These are phyloP conservation scores for Mrakia blollopis DNA, from an alignment of 768 basidiomycete species.

Conservation along the genomic window DNA sequence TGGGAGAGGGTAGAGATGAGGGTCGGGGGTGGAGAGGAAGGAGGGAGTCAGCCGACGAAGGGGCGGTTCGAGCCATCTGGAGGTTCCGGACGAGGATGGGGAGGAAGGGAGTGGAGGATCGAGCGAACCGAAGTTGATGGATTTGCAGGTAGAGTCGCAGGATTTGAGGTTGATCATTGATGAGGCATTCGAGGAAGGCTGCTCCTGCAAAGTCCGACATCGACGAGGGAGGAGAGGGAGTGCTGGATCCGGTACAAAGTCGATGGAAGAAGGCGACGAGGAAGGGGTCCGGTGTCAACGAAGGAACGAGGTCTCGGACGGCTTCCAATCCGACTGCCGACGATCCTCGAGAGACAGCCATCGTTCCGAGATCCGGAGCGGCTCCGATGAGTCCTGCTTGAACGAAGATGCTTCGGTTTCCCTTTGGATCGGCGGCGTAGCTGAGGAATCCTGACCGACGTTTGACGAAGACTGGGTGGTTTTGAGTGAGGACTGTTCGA, in stretches of 20 bases:
- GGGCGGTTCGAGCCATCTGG: not conserved
- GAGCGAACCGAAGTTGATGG: not conserved
- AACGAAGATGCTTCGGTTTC: constrained; percentile 84
- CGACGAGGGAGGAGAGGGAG: not conserved
- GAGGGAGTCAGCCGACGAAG: not conserved
- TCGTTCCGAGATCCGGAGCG: constrained; percentile 69
- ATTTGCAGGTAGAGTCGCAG: constrained; percentile 24
- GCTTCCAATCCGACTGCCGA: constrained; percentile 66
- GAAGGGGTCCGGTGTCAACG: constrained; percentile 73
- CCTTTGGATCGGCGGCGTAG: constrained; percentile 89
- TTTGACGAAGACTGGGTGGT: constrained; percentile 85
- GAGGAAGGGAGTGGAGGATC: not conserved
- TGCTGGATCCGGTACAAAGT: constrained; percentile 50
- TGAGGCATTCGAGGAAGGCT: constrained; percentile 22
- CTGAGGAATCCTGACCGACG: constrained; percentile 85
- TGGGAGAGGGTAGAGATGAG: not conserved
- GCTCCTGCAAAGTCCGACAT: constrained; percentile 12
- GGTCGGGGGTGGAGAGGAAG: not conserved
- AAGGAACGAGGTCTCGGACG: constrained; percentile 76
- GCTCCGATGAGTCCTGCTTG: constrained; percentile 79
- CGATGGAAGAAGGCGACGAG: constrained; percentile 78
- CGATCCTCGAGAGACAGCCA: constrained; percentile 65
- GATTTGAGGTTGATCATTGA: constrained; percentile 29
- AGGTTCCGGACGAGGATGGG: constrained; percentile 11
- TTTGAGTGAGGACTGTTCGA: constrained; percentile 62